A percentile compares a stretch with the other conserved stretches of the same genome.
These are phyloP conservation scores for Fusarium clavum DNA, from an alignment of 2,329 filamentous ascomycete genomes.

Conservation along the genomic window DNA sequence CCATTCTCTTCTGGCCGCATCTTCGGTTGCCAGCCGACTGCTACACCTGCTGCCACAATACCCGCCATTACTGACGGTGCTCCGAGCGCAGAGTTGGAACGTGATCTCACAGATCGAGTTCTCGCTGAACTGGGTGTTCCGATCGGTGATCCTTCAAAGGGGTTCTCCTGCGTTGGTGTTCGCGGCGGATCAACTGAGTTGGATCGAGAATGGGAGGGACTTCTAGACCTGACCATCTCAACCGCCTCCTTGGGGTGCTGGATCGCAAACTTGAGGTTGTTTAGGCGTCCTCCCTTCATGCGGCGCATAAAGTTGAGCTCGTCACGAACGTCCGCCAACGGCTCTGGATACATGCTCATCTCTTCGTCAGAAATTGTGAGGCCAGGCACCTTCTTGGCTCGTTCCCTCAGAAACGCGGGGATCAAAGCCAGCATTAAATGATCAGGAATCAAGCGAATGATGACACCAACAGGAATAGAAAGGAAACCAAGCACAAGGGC, in stretches of 20 bases:
- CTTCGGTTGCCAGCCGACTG: slow-evolving; percentile 80
- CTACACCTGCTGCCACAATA: slow-evolving; percentile 80
- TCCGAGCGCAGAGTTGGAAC: slow-evolving; percentile 77
- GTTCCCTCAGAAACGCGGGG: slow-evolving; percentile 64
- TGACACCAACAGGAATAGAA: slow-evolving; percentile 85
- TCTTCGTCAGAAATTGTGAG: slow-evolving; percentile 75
- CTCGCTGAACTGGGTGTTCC: slow-evolving; percentile 72
- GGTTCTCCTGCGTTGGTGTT: slow-evolving; percentile 71
- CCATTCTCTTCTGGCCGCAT: slow-evolving; percentile 45
- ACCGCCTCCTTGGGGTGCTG: slow-evolving; percentile 79
- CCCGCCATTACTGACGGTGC: slow-evolving; percentile 86
- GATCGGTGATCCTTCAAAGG: slow-evolving; percentile 58
- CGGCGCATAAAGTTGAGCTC: slow-evolving; percentile 84
- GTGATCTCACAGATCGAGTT: slow-evolving; percentile 73
- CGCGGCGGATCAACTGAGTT: slow-evolving; percentile 71
- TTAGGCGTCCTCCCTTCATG: slow-evolving; percentile 84
- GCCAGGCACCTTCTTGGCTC: slow-evolving; percentile 60
- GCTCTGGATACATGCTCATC: slow-evolving; percentile 76
- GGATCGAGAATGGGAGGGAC: slow-evolving; percentile 72
- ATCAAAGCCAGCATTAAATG: slow-evolving; percentile 67
- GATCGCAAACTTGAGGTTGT: slow-evolving; percentile 83
- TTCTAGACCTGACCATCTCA: slow-evolving; percentile 67
- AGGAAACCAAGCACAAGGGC: slow-evolving; percentile 85
- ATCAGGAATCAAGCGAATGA: slow-evolving; percentile 87
- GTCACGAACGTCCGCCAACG: slow-evolving; percentile 79